Evolutionary conservation across 2,329 filamentous ascomycete species (phyloP).

Genomic region (Simplicillium sp.): DNA sequence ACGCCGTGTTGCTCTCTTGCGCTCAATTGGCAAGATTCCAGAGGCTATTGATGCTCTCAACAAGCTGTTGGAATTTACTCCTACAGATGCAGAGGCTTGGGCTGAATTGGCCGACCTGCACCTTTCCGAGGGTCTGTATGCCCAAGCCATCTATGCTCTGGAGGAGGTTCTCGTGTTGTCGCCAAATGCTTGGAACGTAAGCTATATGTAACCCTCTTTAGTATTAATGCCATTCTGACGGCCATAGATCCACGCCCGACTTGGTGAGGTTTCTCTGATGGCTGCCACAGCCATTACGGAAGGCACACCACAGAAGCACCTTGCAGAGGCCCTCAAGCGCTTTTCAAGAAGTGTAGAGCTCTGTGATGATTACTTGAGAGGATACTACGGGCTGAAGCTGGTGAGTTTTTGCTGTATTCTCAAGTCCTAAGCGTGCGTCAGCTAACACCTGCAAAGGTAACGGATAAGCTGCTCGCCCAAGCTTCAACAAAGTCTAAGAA

Average conservation of each 20-base stretch:
- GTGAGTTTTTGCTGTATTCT: constrained; percentile 31
- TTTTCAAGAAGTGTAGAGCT: constrained; percentile 89
- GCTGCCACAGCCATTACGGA: constrained; percentile 39
- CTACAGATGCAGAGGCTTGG: constrained; percentile 91
- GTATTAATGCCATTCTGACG: constrained; percentile 9
- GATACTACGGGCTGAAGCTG: constrained; percentile 84
- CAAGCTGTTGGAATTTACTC: constrained; percentile 69
- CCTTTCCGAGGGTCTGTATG: constrained; percentile 64
- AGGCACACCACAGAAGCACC: constrained; percentile 36
- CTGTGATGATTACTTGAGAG: constrained; percentile 84
- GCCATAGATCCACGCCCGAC: constrained; percentile 69
- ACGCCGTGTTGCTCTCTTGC: constrained; percentile 69
- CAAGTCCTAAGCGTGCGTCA: not conserved
- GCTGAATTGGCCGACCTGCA: constrained; percentile 86
- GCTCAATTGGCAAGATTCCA: constrained; percentile 56
- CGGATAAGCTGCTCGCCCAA: constrained; percentile 37
- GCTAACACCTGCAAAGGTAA: constrained; percentile 26
- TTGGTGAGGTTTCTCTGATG: constrained; percentile 78
- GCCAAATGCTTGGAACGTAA: constrained; percentile 92
- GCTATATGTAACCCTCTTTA: constrained; percentile 19
- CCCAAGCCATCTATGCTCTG: constrained; percentile 77
- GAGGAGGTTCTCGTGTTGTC: constrained; percentile 83
- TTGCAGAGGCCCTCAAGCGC: constrained; percentile 68
- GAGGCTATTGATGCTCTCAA: constrained; percentile 71
- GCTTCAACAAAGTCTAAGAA: constrained; percentile 28